Evolutionary conservation across 2,329 filamentous ascomycete species (phyloP).

Genomic region (Paracoccidioides brasiliensis): DNA sequence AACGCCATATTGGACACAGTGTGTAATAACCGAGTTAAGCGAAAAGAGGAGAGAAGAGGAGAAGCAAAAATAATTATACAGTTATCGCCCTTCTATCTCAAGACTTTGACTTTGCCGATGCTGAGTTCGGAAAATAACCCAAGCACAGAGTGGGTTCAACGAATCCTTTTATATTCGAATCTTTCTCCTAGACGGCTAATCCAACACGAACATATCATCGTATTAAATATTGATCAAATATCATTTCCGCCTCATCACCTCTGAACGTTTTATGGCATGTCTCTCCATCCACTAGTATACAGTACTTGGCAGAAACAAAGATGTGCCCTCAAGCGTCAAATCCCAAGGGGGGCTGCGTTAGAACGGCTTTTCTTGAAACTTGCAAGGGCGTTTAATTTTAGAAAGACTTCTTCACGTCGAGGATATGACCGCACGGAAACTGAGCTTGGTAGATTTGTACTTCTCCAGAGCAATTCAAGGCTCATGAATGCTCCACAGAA

Average conservation of each 20-base stretch:
- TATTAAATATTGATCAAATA: neutral
- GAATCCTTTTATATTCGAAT: neutral
- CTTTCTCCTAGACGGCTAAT: neutral
- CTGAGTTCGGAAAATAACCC: neutral
- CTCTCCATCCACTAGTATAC: neutral
- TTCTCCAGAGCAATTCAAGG: too few relatives aligned
- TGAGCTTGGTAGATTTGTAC: too few relatives aligned
- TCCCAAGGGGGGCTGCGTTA: neutral
- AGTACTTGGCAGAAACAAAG: neutral
- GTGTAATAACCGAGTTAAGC: neutral
- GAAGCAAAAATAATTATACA: neutral
- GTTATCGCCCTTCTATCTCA: neutral
- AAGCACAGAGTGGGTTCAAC: neutral
- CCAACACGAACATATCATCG: neutral
- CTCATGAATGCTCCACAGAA: too few relatives aligned
- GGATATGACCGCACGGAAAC: neutral
- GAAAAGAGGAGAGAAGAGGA: neutral
- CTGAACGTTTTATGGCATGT: neutral
- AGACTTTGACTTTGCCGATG: neutral
- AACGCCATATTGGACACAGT: neutral
- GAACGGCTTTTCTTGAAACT: neutral
- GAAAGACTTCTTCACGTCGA: neutral
- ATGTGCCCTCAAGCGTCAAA: neutral
- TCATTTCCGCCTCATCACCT: neutral
- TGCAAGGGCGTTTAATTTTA: neutral